Evolutionary conservation across 73 alveolate genomes (phyloP).

Genomic region (Paramecium caudatum): DNA sequence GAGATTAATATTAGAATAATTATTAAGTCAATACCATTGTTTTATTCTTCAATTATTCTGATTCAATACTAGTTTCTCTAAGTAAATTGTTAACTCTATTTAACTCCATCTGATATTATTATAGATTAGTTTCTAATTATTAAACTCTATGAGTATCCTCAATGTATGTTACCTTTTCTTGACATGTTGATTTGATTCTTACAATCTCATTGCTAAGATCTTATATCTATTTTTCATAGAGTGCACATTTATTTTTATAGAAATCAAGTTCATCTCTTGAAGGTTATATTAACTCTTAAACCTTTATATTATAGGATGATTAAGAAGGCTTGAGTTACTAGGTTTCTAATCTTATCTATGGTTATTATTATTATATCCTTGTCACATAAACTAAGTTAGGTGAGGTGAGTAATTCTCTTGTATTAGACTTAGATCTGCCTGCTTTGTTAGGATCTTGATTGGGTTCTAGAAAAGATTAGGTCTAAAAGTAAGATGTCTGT

Average conservation of each 20-base stretch:
- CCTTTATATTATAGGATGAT: slow-evolving; percentile 7
- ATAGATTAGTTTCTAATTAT: background rate
- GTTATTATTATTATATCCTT: background rate
- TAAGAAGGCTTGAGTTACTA: background rate
- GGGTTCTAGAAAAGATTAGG: slow-evolving; percentile 18
- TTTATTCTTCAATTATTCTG: background rate
- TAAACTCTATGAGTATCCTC: slow-evolving; percentile 56
- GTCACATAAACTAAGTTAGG: slow-evolving; percentile 2
- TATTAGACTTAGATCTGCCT: background rate
- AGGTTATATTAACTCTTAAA: background rate
- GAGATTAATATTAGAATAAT: background rate
- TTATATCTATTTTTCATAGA: background rate
- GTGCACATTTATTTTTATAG: background rate
- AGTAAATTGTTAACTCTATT: slow-evolving; percentile 1
- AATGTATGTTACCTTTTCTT: slow-evolving; percentile 23
- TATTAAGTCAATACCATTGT: background rate
- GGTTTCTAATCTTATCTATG: slow-evolving; percentile 18
- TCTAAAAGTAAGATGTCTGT: background rate
- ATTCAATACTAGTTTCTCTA: slow-evolving; percentile 4
- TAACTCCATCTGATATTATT: background rate
- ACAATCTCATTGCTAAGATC: background rate
- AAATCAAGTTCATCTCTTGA: slow-evolving; percentile 16
- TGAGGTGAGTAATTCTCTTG: slow-evolving; percentile 16
- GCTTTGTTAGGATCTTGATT: slow-evolving; percentile 25
- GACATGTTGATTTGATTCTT: background rate